Evolutionary conservation across 805 yeast genomes (phyloP), one percentile per base, ranked within the genome.

Genomic region (Pichia cabralensis): DNA sequence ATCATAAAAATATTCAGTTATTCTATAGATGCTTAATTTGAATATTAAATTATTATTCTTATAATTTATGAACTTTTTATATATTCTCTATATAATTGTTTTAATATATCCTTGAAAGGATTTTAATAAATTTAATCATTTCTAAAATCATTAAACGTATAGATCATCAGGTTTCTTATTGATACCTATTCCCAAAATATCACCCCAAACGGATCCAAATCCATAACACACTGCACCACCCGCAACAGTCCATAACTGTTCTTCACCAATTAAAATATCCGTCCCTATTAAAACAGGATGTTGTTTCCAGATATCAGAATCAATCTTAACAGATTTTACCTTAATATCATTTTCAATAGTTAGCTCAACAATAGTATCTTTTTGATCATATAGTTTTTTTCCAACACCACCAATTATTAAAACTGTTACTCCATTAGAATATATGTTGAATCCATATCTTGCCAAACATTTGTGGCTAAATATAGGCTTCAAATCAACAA

Each of bases 151-250:
- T 18, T 20, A 19, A 5, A 12, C 13, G 5, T 8, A 9, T 12
- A n/a, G 22, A 14, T n/a, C 10, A 8, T 11, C 12, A 3, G 27
- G 8, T 4, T 5, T 4, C 13, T 8, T 4, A 6, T 20, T 14
- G 1, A 9, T 14, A 3, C 31, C 31, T 12, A 37, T 6, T 13
- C 26, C 16, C 1, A 37, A 8, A 3, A 33, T 15, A 18, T 18
- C 31, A 11, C 70, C 69, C 67, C 71, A 67, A 15, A 64, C 64
- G 1, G 77, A 62, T 0, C 94, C 94, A 57, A 81, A 83, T 1
- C 88, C 80, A 44, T 78, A 82, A 49, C 94, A 82, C 1, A 81
- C 84, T 1, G 81, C 88, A 4, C 94, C 94, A 3, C 94, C 89
- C 8, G 77, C 80, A 28, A 72, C 42, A 3, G 55, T 29, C 29